Percentiles rank a stretch among this genome's conserved stretches.
These are phyloP conservation scores for Candida bentonensis DNA, from an alignment of 805 yeast genomes.

Conservation along the genomic window DNA sequence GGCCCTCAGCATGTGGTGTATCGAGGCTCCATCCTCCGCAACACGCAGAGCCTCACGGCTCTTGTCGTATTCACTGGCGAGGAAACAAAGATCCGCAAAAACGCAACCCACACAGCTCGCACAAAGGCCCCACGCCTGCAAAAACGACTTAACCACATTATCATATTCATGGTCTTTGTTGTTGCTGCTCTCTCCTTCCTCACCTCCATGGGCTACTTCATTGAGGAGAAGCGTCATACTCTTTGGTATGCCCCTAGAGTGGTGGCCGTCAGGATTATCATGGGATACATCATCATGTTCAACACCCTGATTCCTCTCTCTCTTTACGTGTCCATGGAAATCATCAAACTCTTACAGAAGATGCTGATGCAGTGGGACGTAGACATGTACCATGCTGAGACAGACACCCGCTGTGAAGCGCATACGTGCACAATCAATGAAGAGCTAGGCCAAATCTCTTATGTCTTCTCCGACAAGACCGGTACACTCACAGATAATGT, in stretches of 20 bases:
- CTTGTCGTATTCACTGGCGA: conserved; percentile 87
- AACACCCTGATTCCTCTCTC: conserved; percentile 93
- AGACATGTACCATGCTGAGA: conserved; percentile 79
- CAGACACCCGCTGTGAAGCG: conserved; percentile 87
- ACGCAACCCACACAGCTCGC: conserved; percentile 78
- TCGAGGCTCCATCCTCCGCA: conserved; percentile 81
- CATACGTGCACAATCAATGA: conserved; percentile 91
- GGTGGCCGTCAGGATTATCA: conserved; percentile 75
- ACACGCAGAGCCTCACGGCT: conserved; percentile 63
- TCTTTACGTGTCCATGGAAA: conserved; percentile 90
- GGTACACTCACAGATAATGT: conserved; percentile 92
- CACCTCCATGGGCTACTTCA: conserved; percentile 59
- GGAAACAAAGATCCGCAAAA: conserved; percentile 91
- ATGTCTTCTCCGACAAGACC: conserved; percentile 89
- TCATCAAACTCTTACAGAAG: conserved; percentile 80
- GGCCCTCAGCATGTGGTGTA: conserved; percentile 75
- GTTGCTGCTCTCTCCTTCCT: conserved; percentile 65
- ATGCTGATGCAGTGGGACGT: conserved; percentile 74
- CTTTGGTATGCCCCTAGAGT: conserved; percentile 77
- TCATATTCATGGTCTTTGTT: conserved; percentile 72
- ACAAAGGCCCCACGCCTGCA: conserved; percentile 90
- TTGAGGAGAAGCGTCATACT: conserved; percentile 22
- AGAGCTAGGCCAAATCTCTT: conserved; percentile 93
- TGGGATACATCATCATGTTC: conserved; percentile 96
- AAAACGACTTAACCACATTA: conserved; percentile 65